Conservation (phyloP, 1,284 basidiomycete genomes). For the Ustilago cynodontis region DNA sequence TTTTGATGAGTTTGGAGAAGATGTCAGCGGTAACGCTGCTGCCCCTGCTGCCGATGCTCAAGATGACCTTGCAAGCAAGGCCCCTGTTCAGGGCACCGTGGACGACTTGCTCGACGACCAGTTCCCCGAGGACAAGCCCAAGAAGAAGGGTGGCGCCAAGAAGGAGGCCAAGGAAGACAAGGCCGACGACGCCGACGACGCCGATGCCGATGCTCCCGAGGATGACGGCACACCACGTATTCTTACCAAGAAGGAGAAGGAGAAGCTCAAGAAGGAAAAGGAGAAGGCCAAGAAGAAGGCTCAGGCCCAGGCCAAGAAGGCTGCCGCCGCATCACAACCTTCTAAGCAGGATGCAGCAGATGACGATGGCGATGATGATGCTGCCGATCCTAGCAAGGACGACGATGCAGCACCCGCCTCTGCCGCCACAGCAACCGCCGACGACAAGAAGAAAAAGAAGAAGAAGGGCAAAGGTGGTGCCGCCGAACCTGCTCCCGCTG, state of each 20-base stretch:
- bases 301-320: slow-evolving; percentile 64
- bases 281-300: slow-evolving; percentile 68
- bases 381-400: slow-evolving; percentile 23
- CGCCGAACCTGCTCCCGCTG: slow-evolving; percentile 41
- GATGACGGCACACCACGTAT: slow-evolving; percentile 56
- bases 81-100: slow-evolving; percentile 41
- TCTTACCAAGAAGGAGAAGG: slow-evolving; percentile 69
- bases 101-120: slow-evolving; percentile 53
- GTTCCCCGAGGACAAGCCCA: slow-evolving; percentile 50
- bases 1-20: slow-evolving; percentile 63
- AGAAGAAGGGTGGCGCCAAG: slow-evolving; percentile 39
- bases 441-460: slow-evolving; percentile 64
- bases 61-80: slow-evolving; percentile 46
- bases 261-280: slow-evolving; percentile 69
- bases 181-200: slow-evolving; percentile 13
- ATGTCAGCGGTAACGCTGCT: slow-evolving; percentile 55
- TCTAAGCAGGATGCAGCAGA: slow-evolving; percentile 47
- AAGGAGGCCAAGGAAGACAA: slow-evolving; percentile 32
- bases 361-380: slow-evolving; percentile 21
- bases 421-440: slow-evolving; percentile 15
- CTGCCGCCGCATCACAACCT: slow-evolving; percentile 19
- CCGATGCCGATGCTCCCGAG: slow-evolving; percentile 19
- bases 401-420: slow-evolving; percentile 49
- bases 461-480: slow-evolving; percentile 62
- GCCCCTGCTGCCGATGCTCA: slow-evolving; percentile 25